Conservation (phyloP, 1,284 basidiomycete species). For the Boletellus dicymbophilus region DNA sequence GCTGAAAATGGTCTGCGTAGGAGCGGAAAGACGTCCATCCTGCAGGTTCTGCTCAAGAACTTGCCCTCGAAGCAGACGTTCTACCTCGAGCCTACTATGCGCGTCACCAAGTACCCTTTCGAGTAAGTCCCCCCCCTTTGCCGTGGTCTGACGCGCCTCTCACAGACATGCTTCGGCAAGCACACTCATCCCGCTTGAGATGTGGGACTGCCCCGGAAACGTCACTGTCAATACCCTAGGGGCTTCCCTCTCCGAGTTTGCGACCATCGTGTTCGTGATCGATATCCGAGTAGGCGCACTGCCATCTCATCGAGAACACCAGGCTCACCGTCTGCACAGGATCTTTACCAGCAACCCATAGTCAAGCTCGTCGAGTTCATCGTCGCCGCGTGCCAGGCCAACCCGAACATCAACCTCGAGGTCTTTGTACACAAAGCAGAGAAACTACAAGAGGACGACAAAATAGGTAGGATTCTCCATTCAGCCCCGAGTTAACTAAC, state of each 20-base stretch:
- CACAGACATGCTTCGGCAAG: conserved; percentile 43
- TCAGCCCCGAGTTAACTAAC: not conserved
- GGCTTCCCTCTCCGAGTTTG: conserved; percentile 71
- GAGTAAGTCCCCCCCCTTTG: conserved; percentile 63
- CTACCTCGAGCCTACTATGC: conserved; percentile 87
- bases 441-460: conserved; percentile 89
- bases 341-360: conserved; percentile 76
- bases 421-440: conserved; percentile 98
- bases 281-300: conserved; percentile 79
- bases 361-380: conserved; percentile 80
- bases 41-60: conserved; percentile 89
- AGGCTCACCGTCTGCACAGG: conserved; percentile 39
- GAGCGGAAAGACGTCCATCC: conserved; percentile 92
- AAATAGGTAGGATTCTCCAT: conserved; percentile 62
- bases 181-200: conserved; percentile 89
- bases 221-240: conserved; percentile 77
- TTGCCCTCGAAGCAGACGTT: conserved; percentile 87
- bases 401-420: conserved; percentile 82
- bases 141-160: not conserved
- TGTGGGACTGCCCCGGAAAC: conserved; percentile 95
- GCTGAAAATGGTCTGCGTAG: conserved; percentile 40
- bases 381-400: conserved; percentile 71
- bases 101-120: conserved; percentile 73
- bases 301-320: not conserved
- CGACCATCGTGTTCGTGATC: conserved; percentile 92